Evolutionary conservation across 805 yeast species (phyloP), one percentile per base, ranked within the genome.

Genomic region (Nakazawaea pomicola): DNA sequence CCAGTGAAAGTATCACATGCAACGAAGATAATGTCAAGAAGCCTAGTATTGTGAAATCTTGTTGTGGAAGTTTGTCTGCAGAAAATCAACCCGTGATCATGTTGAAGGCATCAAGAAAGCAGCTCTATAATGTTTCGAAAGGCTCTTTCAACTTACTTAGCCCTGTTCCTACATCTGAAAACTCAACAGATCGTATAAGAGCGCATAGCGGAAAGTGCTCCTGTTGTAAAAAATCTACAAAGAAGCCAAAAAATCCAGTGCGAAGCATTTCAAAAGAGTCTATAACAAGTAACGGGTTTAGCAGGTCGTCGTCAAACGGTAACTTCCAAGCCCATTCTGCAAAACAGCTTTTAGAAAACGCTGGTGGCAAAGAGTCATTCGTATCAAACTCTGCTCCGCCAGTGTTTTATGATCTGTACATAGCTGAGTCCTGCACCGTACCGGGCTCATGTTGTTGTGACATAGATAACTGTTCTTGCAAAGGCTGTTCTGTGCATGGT

Each of bases 371-470:
- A n/a, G n/a, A n/a, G n/a, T n/a, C n/a, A n/a, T n/a, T n/a, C n/a
- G n/a, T n/a, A n/a, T n/a, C n/a, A 10, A 20, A 23, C 6, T 15
- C 8, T 12, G 8, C 5, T 8, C 38, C 30, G n/a, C 5, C 6
- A 19, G 11, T 25, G 1, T 30, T 35, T 4, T 61, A 58, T 40
- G 64, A 62, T 39, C 46, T 61, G 47, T 61, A 48, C 32, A 38
- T 57, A 16, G 58, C 64, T 1, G 57, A 61, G 27, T 41, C 62
- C 0, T 61, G 65, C 41, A 50, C 60, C 4, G 58, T 60, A 18
- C 62, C 64, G 0, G 66, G 65, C 1, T 50, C 63, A 1, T 62
- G 67, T 46, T 36, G 50, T 7, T 62, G 67, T 46, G 59, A 53
- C 6, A 57, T 60, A 3, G 57, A 47, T 15, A 38, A 46, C 11